Evolutionary conservation across 352 stramenopile genomes (phyloP), one percentile per base, ranked within the genome.

Genomic region (Elongisporangium undulatum): DNA sequence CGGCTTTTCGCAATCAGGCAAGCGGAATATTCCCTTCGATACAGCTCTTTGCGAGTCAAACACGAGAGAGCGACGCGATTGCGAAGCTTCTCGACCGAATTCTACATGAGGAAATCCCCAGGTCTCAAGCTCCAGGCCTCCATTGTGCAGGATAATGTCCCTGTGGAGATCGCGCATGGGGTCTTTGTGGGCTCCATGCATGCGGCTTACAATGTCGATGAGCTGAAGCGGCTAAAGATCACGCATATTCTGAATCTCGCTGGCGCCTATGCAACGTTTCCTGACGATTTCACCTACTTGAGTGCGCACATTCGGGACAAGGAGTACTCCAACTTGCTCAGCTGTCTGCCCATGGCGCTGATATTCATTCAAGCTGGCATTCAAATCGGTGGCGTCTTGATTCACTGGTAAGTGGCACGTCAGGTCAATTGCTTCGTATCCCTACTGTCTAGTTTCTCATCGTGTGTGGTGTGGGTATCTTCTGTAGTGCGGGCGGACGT

Each of bases 271-370:
- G 79, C 85, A n/a, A 96, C 88, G 21, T 97, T 95, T 64, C 90
- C 90, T 0, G 72, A 90, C 10, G 68, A 85, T 20, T 97, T 97
- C 56, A 93, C 81, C 19, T 97, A 97, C 71, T 68, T 97, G 45
- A 96, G 82, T 60, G 64, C 97, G n/a, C 83, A 79, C 56, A 79
- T 97, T 23, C 79, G 90, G 22, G 90, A 97, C 69, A 96, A 96
- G 58, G 89, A 96, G 56, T 85, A 94, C 56, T 70, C 90, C 2
- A 95, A 96, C 53, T 61, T 97, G 60, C 74, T 97, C 15, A 94
- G 87, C 62, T 93, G 79, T 39, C 67, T 97, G 2, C 87, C 87
- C 0, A 58, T 89, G 23, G 76, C 83, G 2, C 75, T 77, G 7
- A 65, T 95, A 1, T 97, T 97, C 61, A 81, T 97, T 21, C 74